Conservation (phyloP, 106 monocot species). For the Triglochin maritima region DNA sequence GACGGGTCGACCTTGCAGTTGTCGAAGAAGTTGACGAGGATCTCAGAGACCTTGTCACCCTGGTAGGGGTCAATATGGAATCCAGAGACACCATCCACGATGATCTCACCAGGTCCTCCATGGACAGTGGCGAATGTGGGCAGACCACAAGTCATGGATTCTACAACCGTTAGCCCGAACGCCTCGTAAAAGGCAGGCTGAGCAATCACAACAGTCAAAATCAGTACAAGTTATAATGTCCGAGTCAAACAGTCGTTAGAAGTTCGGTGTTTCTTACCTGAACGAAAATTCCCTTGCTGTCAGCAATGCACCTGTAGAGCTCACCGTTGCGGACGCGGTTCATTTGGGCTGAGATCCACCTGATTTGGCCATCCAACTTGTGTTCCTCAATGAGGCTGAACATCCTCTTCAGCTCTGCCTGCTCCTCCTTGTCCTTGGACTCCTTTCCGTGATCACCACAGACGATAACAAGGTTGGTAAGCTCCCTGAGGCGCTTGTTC, state of each 20-base stretch:
- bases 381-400: conserved; percentile 13
- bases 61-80: conserved; percentile 23
- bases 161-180: conserved; percentile 23
- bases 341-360: conserved; percentile 27
- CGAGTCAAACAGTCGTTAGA: no score
- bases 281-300: conserved; percentile 15
- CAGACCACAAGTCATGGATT: conserved; percentile 20
- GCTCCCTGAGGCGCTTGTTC: conserved; percentile 30
- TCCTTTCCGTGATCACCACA: conserved; percentile 59
- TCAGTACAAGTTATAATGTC: no score
- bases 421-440: conserved; percentile 53
- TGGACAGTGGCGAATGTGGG: conserved; percentile 25
- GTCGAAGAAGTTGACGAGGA: conserved; percentile 18
- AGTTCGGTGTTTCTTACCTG: neutral
- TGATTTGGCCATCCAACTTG: conserved; percentile 11
- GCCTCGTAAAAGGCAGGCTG: conserved; percentile 29
- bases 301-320: conserved; percentile 19
- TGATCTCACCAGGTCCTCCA: conserved; percentile 30
- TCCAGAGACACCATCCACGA: conserved; percentile 25
- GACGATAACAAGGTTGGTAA: conserved; percentile 58
- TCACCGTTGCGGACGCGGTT: conserved; percentile 24
- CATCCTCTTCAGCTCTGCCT: conserved; percentile 31
- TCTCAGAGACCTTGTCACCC: conserved; percentile 14
- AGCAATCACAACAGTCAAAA: neutral
- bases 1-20: conserved; percentile 14